Evolutionary conservation across 2,329 filamentous ascomycete species (phyloP).

Genomic region (Lasiodiplodia gonubiensis): DNA sequence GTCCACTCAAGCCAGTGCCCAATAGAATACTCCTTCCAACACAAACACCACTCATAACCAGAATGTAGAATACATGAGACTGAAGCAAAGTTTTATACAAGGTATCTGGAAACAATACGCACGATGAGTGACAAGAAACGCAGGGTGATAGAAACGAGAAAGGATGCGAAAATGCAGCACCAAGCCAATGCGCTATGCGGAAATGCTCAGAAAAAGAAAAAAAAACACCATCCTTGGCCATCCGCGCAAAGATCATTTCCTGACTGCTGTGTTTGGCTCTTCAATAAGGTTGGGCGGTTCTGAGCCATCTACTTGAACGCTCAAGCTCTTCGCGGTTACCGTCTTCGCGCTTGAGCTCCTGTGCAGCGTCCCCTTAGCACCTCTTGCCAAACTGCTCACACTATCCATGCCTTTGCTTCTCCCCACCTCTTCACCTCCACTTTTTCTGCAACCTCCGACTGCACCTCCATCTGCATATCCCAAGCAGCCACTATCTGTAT

Average conservation of each 20-base stretch:
- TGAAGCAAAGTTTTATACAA: not conserved
- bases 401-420: not conserved
- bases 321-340: not conserved
- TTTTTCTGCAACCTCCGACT: not conserved
- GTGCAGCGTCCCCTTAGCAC: not conserved
- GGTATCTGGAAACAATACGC: not conserved
- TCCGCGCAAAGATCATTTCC: not conserved
- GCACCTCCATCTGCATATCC: not conserved
- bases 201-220: not conserved
- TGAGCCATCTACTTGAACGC: not conserved
- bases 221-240: not conserved
- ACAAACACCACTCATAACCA: not conserved
- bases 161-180: not conserved
- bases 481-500: not conserved
- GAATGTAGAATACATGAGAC: not conserved
- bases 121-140: not conserved
- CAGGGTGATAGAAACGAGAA: not conserved
- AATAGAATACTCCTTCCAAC: not conserved
- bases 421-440: not conserved
- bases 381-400: not conserved
- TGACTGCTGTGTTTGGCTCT: not conserved
- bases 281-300: not conserved
- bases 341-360: constrained; percentile 17
- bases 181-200: not conserved
- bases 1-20: not conserved